Conservation (phyloP, 1,284 basidiomycete species). For the Moesziomyces sp. region DNA sequence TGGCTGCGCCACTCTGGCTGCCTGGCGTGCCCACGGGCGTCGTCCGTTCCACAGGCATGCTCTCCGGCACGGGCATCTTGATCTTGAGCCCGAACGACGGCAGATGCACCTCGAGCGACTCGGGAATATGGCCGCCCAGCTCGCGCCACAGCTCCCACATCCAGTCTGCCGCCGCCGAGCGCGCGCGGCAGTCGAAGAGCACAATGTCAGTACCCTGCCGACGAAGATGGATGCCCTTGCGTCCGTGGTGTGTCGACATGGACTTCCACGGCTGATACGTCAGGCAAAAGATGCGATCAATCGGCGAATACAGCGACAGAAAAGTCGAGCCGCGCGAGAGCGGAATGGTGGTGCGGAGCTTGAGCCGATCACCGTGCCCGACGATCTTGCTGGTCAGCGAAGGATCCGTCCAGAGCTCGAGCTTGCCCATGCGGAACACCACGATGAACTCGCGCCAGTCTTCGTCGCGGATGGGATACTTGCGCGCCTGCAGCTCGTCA, state of each 20-base stretch:
- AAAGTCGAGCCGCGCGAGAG: conserved; percentile 74
- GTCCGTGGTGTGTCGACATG: conserved; percentile 8
- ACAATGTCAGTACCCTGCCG: conserved; percentile 78
- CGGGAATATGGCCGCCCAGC: conserved; percentile 72
- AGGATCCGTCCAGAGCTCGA: conserved; percentile 83
- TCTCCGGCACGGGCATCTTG: conserved; percentile 75
- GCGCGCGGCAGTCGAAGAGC: conserved; percentile 75
- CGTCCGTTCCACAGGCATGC: conserved; percentile 64
- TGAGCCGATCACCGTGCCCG: conserved; percentile 69
- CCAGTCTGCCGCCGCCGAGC: conserved; percentile 82
- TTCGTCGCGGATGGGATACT: conserved; percentile 74
- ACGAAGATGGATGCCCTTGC: conserved; percentile 68
- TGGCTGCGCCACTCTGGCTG: conserved; percentile 16
- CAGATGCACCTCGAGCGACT: conserved; percentile 70
- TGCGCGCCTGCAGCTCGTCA: conserved; percentile 75
- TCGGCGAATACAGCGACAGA: conserved; percentile 81
- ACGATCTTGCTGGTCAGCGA: conserved; percentile 43
- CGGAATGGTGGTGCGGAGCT: conserved; percentile 77
- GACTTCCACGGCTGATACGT: conserved; percentile 69
- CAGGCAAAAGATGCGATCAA: conserved; percentile 82
- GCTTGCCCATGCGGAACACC: conserved; percentile 77
- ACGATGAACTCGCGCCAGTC: conserved; percentile 83
- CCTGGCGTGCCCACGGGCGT: conserved; percentile 12
- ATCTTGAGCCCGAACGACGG: conserved; percentile 74
- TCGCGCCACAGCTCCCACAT: conserved; percentile 81